Percentiles rank a stretch among this genome's conserved stretches.
These are phyloP conservation scores for Aspergillus campestris DNA, from an alignment of 495 filamentous ascomycete genomes.

Conservation along the genomic window DNA sequence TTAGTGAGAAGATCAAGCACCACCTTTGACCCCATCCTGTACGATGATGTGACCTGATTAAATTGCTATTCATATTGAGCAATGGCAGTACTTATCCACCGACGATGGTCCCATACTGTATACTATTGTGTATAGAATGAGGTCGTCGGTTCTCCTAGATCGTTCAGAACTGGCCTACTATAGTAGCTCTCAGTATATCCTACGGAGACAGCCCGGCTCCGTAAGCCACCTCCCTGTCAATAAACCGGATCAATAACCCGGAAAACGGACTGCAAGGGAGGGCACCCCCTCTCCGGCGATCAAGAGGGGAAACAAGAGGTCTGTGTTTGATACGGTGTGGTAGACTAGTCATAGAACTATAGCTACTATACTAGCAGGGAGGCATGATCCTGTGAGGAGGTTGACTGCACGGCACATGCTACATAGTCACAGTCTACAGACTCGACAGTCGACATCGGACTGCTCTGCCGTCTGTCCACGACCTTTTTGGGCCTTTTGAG, in stretches of 20 bases:
- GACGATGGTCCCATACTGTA: too few species aligned
- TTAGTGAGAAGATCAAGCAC: slow-evolving; percentile 11
- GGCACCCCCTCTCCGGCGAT: slow-evolving; percentile 1
- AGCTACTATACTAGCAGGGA: slow-evolving; percentile 1
- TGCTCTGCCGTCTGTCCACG: slow-evolving; percentile 9
- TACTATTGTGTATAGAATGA: too few species aligned
- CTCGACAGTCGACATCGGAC: neutral
- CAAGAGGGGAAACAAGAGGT: slow-evolving; percentile 11
- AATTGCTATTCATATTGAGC: too few species aligned
- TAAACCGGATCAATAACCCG: too few species aligned
- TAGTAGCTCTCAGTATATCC: too few species aligned
- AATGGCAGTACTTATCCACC: too few species aligned
- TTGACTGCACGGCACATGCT: neutral
- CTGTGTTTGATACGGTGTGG: slow-evolving; percentile 6
- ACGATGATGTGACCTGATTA: too few species aligned
- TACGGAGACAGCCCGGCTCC: slow-evolving; percentile 2
- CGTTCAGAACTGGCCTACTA: too few species aligned
- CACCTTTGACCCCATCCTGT: too few species aligned
- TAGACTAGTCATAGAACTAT: slow-evolving; percentile 1
- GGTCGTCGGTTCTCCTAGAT: too few species aligned
- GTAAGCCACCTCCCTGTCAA: neutral
- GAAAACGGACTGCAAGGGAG: too few species aligned
- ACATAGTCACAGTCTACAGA: neutral
- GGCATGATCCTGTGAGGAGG: slow-evolving; percentile 1
- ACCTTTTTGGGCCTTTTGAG: neutral